A percentile compares a stretch with the other conserved stretches of the same genome.
Evolutionary conservation across 129 eudicot species (phyloP).

Genomic region (Dittrichia graveolens): DNA sequence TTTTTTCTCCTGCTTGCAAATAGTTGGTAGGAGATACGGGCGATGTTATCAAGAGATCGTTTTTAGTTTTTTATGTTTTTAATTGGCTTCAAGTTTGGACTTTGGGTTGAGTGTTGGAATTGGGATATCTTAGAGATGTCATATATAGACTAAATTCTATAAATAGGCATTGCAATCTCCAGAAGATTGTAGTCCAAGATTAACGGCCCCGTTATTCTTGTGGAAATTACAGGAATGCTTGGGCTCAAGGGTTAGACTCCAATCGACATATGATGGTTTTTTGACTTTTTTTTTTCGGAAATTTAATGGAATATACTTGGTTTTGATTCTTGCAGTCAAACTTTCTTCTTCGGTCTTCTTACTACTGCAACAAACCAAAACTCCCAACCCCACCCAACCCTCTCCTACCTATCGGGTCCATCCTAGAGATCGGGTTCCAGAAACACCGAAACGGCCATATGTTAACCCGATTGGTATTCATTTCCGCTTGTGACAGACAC

Average conservation of each 20-base stretch:
- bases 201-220: slow-evolving; percentile 8
- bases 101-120: slow-evolving; percentile 35
- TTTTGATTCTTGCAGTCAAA: background rate
- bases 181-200: background rate
- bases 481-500: too few relatives aligned
- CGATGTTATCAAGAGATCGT: slow-evolving; percentile 43
- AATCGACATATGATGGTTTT: background rate
- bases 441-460: too few relatives aligned
- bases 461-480: too few relatives aligned
- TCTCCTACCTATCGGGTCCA: too few relatives aligned
- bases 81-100: slow-evolving; percentile 20
- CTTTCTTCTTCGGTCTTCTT: too few relatives aligned
- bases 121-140: slow-evolving; percentile 26
- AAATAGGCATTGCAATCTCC: slow-evolving; percentile 1
- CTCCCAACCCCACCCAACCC: too few relatives aligned
- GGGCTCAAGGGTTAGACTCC: background rate
- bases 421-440: too few relatives aligned
- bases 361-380: too few relatives aligned
- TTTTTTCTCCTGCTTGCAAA: background rate
- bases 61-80: slow-evolving; percentile 4
- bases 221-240: slow-evolving; percentile 7
- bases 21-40: slow-evolving; percentile 39
- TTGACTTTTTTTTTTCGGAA: background rate
- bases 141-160: slow-evolving; percentile 22
- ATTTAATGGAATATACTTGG: slow-evolving; percentile 18